These are phyloP conservation scores for Zea luxurians DNA, from an alignment of 176 grass and related monocot genomes.

Conservation along the genomic window DNA sequence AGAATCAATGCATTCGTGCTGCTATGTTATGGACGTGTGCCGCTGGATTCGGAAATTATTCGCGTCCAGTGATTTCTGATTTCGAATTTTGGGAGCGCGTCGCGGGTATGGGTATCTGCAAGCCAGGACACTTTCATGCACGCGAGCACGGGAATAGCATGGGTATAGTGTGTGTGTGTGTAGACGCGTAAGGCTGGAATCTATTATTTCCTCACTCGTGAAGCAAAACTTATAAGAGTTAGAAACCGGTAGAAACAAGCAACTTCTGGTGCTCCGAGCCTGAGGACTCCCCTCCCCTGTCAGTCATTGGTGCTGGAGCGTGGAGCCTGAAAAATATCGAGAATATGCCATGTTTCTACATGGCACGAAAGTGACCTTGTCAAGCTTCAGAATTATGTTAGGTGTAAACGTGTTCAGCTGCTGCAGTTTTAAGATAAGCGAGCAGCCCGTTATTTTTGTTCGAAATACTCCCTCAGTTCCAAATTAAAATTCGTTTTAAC, in stretches of 20 bases:
- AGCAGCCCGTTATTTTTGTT: too few relatives aligned
- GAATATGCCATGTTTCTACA: background rate
- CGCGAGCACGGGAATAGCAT: background rate
- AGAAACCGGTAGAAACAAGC: background rate
- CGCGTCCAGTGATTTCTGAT: background rate
- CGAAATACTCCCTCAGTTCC: too few relatives aligned
- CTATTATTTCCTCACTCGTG: constrained; percentile 6
- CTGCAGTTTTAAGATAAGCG: background rate
- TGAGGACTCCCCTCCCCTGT: too few relatives aligned
- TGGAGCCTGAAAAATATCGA: background rate
- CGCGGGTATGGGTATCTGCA: too few relatives aligned
- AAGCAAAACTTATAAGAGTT: constrained; percentile 24
- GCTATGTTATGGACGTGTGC: background rate
- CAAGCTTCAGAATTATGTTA: background rate
- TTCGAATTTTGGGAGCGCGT: background rate
- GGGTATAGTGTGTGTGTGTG: background rate
- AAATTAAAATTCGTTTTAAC: too few relatives aligned
- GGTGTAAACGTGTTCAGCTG: background rate
- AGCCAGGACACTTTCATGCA: too few relatives aligned
- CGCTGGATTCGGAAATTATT: background rate
- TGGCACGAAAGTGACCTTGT: background rate
- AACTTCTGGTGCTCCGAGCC: background rate
- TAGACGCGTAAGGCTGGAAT: background rate
- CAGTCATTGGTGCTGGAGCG: background rate
- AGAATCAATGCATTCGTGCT: background rate